phyloP scores from a whole-genome alignment of 306 rosid species.

The Potentilla sterilis region DNA sequence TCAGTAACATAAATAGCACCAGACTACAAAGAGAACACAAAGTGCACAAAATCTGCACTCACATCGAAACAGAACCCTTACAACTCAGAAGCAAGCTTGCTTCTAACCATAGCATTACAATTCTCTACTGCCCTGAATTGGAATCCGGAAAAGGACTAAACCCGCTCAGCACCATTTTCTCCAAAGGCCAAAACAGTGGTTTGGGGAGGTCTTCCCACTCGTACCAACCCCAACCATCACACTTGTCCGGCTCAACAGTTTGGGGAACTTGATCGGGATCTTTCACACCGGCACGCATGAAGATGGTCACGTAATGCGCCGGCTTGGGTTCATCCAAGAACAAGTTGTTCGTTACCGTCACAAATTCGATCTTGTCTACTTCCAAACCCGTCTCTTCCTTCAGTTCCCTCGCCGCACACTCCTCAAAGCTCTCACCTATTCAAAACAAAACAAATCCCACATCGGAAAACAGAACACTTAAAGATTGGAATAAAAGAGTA shows the following conservation, averaged over 20 bases:
- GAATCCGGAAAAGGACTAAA: constrained; percentile 46
- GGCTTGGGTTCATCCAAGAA: constrained; percentile 38
- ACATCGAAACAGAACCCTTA: background rate
- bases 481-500: background rate
- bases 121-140: background rate
- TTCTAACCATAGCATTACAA: background rate
- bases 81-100: background rate
- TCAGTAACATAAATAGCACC: background rate
- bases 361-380: constrained; percentile 32
- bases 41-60: background rate
- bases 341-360: constrained; percentile 58
- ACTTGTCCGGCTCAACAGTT: constrained; percentile 58
- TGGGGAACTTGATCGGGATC: constrained; percentile 37
- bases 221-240: constrained; percentile 84
- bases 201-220: constrained; percentile 51
- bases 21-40: background rate
- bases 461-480: background rate
- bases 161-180: constrained; percentile 47
- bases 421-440: constrained; percentile 70
- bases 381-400: constrained; percentile 73
- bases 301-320: constrained; percentile 57
- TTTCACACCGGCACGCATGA: constrained; percentile 32
- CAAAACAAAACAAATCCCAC: background rate
- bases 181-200: constrained; percentile 61
- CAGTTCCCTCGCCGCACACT: constrained; percentile 62